Base-by-base conservation (phyloP, 2,329 filamentous ascomycete species). In the Calonectria multiphialidica region DNA sequence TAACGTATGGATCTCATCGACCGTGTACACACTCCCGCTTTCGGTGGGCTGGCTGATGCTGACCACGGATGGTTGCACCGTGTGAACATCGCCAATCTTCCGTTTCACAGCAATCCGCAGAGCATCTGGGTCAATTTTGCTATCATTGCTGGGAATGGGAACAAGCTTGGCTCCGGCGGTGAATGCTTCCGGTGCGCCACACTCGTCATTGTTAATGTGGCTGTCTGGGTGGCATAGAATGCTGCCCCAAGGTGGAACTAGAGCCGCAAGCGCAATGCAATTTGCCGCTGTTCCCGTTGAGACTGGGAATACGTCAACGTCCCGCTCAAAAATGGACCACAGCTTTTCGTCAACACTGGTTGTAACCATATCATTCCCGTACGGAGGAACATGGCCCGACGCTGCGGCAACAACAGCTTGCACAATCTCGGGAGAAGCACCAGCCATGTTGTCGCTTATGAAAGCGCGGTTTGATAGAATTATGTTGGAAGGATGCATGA, bases 231-330 rank as follows among this genome's bases (percentile, higher is more conserved):
- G 65, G 18, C 50, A 59, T 18, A 68, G 53, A 15, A 68, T 61
- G 16, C 50, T 59, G 28, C 65, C 50, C 50, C 65, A 59, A 40
- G 65, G 65, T 28, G 21, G 33, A n/a, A 42, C 40, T 2, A 68
- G 13, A 0, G 50, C 33, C 7, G 65, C 50, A 23, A 68, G 21
- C 15, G 25, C 65, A 35, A 68, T 45, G 40, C 50, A 59, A 23
- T 68, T 68, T 8, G 50, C 65, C 6, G 50, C 50, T 2, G 65
- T 68, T 4, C 65, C 65, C n/a, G 40, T 68, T 8, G 65, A 59
- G 23, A 68, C 65, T 21, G 50, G 50, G 28, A 68, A 59, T 10
- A 49, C 9, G 45, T 23, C 45, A 10, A 49, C 23, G 5, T 49
- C 45, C 18, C 45, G 45, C 23, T 49, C 45, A n/a, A 49, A 49